Percentiles rank a stretch among this genome's conserved stretches.
phyloP scores from a whole-genome alignment of 2,329 filamentous ascomycete genomes.

The Claviceps arundinis region DNA sequence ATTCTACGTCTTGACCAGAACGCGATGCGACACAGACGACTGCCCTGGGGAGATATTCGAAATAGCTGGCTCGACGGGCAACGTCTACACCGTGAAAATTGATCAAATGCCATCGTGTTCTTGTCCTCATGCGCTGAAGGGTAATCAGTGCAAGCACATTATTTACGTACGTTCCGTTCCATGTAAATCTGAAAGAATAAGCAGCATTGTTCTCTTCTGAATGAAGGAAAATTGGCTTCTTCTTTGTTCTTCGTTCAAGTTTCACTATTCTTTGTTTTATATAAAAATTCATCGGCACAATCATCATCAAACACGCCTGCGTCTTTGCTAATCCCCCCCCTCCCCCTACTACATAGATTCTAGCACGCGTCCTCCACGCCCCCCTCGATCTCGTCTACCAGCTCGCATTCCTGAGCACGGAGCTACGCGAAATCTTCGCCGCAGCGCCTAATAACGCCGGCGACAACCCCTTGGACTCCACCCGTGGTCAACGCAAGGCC shows the following conservation, averaged over 20 bases:
- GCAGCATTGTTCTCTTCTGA: background rate
- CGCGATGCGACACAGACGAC: constrained; percentile 18
- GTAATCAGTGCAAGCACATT: constrained; percentile 53
- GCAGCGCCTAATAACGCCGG: constrained; percentile 6
- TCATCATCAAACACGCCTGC: background rate
- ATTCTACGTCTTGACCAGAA: constrained; percentile 33
- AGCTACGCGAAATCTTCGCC: constrained; percentile 45
- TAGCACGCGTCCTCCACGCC: constrained; percentile 46
- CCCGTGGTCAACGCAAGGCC: constrained; percentile 29
- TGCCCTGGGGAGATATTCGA: constrained; percentile 40
- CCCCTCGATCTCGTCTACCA: constrained; percentile 45
- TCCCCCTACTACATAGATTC: constrained; percentile 24
- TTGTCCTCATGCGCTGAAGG: constrained; percentile 39
- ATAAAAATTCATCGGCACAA: background rate
- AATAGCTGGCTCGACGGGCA: constrained; percentile 51
- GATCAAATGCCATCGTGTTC: constrained; percentile 36
- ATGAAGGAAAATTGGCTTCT: background rate
- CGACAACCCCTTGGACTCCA: constrained; percentile 12
- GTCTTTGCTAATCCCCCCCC: background rate
- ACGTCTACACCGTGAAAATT: constrained; percentile 48
- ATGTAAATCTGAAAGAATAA: background rate
- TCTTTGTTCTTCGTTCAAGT: background rate
- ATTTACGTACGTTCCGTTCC: constrained; percentile 35
- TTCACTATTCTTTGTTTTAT: background rate
- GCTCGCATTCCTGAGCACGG: constrained; percentile 42